Base-by-base conservation (phyloP, 148 eudicot species). In the Diospyros kaki region DNA sequence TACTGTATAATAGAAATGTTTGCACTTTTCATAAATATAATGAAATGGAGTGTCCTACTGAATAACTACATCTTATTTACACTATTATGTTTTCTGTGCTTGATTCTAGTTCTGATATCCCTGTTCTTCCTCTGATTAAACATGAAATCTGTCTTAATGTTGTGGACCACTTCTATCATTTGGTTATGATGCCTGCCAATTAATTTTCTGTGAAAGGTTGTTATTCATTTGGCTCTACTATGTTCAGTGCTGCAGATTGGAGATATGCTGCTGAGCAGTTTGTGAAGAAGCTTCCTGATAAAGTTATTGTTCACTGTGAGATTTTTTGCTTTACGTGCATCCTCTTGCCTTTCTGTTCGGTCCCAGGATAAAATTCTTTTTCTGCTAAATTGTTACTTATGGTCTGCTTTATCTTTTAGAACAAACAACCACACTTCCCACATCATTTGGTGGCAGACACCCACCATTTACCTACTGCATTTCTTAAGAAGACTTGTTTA, bases 271-370 rank as follows among this genome's bases (percentile, higher is more conserved):
- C 86, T 69, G 90, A 91, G 77, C 91, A 89, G 79, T 88, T 93
- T 77, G 92, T 86, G 76, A 89, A 88, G 85, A 86, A 77, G 82
- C 87, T 86, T 74, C 95, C 96, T 38, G 91, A 85, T 60, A 85
- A 86, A 85, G 89, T 93, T 73, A 73, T 89, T 72, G 98, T 93
- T 71, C 98, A 93, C 71, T 80, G 98, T 93, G 75, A 85, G 92
- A 28, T 82, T 51, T 50, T 76, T 54, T 75, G 9, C 51, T 69
- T 67, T 66, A 9, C 75, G 45, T 50, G 7, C 51, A 44, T 4
- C 53, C 42, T 18, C 12, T 58, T 59, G 61, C 42, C 54, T 59
- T 72, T 12, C 66, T 3, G 1, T 43, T 72, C 9, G 17, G 5
- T 18, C 48, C 62, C 45, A 48, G 58, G 46, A 61, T 61, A 18